A percentile compares a stretch with the other conserved stretches of the same genome.
These are phyloP conservation scores for Funneliformis mosseae DNA, from an alignment of 192 early-diverging fungal species.

Conservation along the genomic window DNA sequence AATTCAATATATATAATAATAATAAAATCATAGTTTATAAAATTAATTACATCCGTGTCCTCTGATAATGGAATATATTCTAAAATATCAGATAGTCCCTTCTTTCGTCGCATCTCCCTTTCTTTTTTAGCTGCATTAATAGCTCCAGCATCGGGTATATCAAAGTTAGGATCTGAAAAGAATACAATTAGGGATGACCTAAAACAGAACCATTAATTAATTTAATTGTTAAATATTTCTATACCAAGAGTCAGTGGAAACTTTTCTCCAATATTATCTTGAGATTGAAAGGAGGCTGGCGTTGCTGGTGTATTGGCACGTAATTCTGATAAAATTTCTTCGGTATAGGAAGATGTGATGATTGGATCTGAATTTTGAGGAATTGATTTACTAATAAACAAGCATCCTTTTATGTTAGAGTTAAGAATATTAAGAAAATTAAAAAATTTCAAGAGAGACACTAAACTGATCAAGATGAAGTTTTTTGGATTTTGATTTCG, in stretches of 20 bases:
- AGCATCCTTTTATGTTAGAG: neutral
- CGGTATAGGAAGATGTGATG: conserved; percentile 15
- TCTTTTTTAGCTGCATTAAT: conserved; percentile 60
- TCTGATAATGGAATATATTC: conserved; percentile 48
- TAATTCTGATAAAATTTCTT: conserved; percentile 26
- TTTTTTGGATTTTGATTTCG: conserved; percentile 13
- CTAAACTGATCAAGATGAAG: conserved; percentile 20
- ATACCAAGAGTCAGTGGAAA: conserved; percentile 9
- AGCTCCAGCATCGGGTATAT: conserved; percentile 54
- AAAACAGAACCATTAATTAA: neutral
- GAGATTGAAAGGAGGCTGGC: conserved; percentile 11
- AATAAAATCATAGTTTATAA: neutral
- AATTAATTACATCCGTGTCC: conserved; percentile 14
- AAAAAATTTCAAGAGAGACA: neutral
- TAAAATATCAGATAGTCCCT: conserved; percentile 35
- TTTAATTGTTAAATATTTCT: neutral
- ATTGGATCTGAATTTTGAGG: conserved; percentile 21
- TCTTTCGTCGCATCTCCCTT: conserved; percentile 52
- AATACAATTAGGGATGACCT: neutral
- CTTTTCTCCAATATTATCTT: conserved; percentile 1
- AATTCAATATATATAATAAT: neutral
- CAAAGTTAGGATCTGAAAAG: neutral
- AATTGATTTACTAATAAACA: conserved; percentile 10
- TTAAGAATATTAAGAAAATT: neutral
- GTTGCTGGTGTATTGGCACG: conserved; percentile 14